A percentile compares a stretch with the other conserved stretches of the same genome.
phyloP scores from a whole-genome alignment of 495 filamentous ascomycete genomes.

The Penicillium cataractarum region DNA sequence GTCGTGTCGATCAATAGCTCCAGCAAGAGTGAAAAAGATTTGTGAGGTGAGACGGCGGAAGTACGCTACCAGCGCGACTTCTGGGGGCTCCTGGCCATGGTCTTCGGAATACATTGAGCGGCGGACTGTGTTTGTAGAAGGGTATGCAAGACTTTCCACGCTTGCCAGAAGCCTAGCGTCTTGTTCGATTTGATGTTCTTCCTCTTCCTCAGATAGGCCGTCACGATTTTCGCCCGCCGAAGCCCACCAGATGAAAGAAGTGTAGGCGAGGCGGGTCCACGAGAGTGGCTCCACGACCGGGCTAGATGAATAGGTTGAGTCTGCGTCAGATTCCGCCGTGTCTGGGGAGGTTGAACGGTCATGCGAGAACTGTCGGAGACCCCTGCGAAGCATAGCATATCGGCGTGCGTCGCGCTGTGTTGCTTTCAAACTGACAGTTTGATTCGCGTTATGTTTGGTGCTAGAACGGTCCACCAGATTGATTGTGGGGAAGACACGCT shows the following conservation, averaged over 20 bases:
- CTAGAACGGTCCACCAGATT: conserved; percentile 31
- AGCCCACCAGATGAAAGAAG: conserved; percentile 97
- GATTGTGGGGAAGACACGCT: conserved; percentile 76
- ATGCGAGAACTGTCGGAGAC: conserved; percentile 58
- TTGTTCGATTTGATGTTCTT: conserved; percentile 47
- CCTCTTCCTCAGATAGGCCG: conserved; percentile 46
- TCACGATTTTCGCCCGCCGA: conserved; percentile 85
- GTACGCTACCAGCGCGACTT: conserved; percentile 84
- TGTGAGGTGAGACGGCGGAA: conserved; percentile 85
- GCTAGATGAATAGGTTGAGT: conserved; percentile 51
- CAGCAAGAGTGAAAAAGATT: conserved; percentile 69
- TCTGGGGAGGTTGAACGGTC: conserved; percentile 27
- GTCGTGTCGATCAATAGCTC: conserved; percentile 54
- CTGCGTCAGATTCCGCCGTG: conserved; percentile 42
- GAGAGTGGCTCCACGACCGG: conserved; percentile 73
- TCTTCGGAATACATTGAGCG: conserved; percentile 44
- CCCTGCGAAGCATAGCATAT: conserved; percentile 70
- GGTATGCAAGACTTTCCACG: conserved; percentile 43
- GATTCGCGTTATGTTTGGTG: conserved; percentile 32
- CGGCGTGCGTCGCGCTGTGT: conserved; percentile 88
- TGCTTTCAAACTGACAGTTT: conserved; percentile 63
- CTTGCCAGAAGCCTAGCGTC: conserved; percentile 47
- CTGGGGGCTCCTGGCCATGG: conserved; percentile 46
- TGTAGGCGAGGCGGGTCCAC: conserved; percentile 91
- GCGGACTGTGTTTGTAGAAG: conserved; percentile 40